Percentiles rank a stretch among this genome's conserved stretches.
These are phyloP conservation scores for Clonostachys solani DNA, from an alignment of 2,329 filamentous ascomycete species.

Conservation along the genomic window DNA sequence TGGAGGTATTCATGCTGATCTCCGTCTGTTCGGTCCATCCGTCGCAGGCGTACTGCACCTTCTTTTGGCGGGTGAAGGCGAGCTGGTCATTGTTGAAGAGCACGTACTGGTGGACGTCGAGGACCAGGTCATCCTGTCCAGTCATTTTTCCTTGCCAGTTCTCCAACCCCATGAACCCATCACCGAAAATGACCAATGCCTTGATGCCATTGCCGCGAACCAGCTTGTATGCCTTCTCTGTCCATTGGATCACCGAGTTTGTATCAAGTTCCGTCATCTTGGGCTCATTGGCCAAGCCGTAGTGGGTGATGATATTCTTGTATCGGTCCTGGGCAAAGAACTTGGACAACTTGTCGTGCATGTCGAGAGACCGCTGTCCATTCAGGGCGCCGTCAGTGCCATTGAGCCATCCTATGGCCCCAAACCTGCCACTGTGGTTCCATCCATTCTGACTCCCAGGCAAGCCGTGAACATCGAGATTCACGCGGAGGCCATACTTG, in stretches of 20 bases:
- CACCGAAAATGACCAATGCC: constrained; percentile 77
- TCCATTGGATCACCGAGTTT: constrained; percentile 73
- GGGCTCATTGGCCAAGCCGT: constrained; percentile 93
- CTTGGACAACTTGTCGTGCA: constrained; percentile 80
- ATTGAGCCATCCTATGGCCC: constrained; percentile 81
- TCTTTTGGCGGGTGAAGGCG: constrained; percentile 73
- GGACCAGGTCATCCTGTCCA: constrained; percentile 65
- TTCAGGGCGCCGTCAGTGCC: constrained; percentile 81
- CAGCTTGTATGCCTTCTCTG: constrained; percentile 63
- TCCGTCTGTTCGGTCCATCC: constrained; percentile 81
- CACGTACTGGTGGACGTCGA: constrained; percentile 98
- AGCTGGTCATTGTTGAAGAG: constrained; percentile 95
- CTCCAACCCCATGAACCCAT: constrained; percentile 86
- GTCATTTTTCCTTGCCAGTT: constrained; percentile 88
- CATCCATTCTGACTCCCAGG: constrained; percentile 96
- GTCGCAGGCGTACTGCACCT: constrained; percentile 81
- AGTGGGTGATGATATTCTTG: constrained; percentile 86
- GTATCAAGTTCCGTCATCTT: constrained; percentile 72
- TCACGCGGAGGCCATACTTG: constrained; percentile 86
- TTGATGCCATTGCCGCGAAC: constrained; percentile 74
- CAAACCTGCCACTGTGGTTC: constrained; percentile 90
- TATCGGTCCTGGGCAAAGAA: constrained; percentile 96
- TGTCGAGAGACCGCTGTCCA: constrained; percentile 74
- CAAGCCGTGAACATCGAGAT: constrained; percentile 87
- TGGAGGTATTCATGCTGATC: constrained; percentile 65